These are phyloP conservation scores for Syzygium aromaticum DNA, from an alignment of 345 rosid genomes.

Conservation along the genomic window DNA sequence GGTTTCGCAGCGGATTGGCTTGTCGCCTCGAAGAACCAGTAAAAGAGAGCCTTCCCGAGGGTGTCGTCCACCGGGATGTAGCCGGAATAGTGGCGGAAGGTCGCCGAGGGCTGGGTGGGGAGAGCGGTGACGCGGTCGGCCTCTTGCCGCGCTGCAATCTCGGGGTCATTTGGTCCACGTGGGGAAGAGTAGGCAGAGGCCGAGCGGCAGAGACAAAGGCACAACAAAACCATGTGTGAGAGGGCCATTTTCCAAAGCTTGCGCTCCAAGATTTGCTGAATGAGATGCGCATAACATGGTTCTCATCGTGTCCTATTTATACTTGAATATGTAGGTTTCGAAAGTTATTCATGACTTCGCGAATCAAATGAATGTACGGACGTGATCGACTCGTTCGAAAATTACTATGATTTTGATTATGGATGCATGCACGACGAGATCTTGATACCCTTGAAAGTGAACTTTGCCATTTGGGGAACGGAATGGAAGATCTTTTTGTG, in stretches of 20 bases:
- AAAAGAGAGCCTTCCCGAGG: constrained; percentile 37
- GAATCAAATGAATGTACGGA: background rate
- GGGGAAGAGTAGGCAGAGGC: background rate
- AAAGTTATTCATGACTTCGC: no score
- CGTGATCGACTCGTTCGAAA: background rate
- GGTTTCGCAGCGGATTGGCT: constrained; percentile 25
- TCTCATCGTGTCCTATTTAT: background rate
- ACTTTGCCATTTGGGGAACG: background rate
- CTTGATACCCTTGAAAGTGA: background rate
- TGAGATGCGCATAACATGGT: background rate
- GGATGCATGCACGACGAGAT: background rate
- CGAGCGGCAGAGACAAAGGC: background rate
- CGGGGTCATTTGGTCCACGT: background rate
- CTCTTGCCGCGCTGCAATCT: constrained; percentile 3
- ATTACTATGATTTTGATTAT: background rate
- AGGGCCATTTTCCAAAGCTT: background rate
- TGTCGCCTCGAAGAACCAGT: constrained; percentile 71
- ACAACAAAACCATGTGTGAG: background rate
- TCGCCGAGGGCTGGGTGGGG: constrained; percentile 53
- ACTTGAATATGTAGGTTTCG: background rate
- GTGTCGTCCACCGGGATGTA: constrained; percentile 26
- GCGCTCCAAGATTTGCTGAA: background rate
- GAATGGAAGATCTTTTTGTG: background rate
- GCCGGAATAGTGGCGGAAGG: constrained; percentile 57
- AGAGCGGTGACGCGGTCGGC: constrained; percentile 36